Base-by-base conservation (phyloP, 305 asterid genomes). In the Fraxinus sp. region DNA sequence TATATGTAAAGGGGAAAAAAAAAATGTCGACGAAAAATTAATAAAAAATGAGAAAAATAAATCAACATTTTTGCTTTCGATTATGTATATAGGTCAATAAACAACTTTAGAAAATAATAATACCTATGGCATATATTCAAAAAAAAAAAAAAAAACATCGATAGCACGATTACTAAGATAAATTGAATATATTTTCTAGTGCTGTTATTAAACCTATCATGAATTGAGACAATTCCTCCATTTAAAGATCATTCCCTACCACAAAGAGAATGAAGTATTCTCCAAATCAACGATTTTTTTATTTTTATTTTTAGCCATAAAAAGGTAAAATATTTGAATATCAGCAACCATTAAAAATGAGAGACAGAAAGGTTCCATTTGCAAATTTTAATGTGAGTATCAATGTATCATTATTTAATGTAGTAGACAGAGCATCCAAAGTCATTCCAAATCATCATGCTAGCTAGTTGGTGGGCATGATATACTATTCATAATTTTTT, bases 381-480 rank as follows among this genome's bases (percentile, higher is more conserved):
- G 57, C 33, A 55, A 80, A 11, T 80, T 20, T 72, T 33, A 39
- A 80, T 35, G 28, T 35, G 36, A 36, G n/a, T n/a, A n/a, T n/a
- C n/a, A n/a, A n/a, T n/a, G 10, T 70, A 49, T 57, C n/a, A 36
- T 55, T 22, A n/a, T 79, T n/a, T 55, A 32, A 37, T 79, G 64
- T 36, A 22, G 36, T 26, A 39, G 37, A 72, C 28, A 18, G 71
- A 81, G 85, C 73, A 84, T 80, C 84, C 80, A 79, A 83, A 72
- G 82, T 80, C 10, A 55, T 57, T 76, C 57, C 79, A 76, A 80
- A 73, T 39, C 64, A 78, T 80, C 36, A 79, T 76, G 84, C 78
- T 82, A 59, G 84, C 77, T 76, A 44, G 71, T 82, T 41, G 78
- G 85, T 59, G 46, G 76, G 74, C 82, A 79, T 37, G 74, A 81